These are phyloP conservation scores for Zasmidium cellare DNA, from an alignment of 2,329 filamentous ascomycete genomes.

Conservation along the genomic window DNA sequence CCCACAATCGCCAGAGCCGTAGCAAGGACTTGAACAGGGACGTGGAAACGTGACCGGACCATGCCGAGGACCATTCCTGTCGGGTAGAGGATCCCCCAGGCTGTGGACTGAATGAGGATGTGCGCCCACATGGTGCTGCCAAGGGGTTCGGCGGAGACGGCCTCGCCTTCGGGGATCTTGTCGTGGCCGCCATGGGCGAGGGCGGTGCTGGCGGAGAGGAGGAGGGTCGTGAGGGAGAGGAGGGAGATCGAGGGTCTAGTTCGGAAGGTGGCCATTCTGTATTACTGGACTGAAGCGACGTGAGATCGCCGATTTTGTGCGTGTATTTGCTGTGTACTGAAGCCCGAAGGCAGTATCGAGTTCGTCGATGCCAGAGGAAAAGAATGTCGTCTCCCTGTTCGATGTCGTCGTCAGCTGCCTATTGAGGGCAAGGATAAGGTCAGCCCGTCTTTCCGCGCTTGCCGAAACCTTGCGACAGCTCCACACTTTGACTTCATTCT, in stretches of 20 bases:
- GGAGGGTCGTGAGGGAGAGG: conserved; percentile 10
- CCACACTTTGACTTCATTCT: neutral
- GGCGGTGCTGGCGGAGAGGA: conserved; percentile 15
- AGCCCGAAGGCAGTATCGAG: neutral
- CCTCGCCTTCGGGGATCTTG: conserved; percentile 66
- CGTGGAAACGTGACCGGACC: conserved; percentile 88
- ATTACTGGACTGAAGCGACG: too few relatives aligned
- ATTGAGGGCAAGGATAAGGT: too few relatives aligned
- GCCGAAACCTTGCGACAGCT: neutral
- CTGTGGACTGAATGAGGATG: conserved; percentile 81
- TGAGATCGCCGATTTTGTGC: neutral
- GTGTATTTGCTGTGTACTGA: neutral
- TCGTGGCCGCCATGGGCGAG: conserved; percentile 56
- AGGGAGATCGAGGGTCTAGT: conserved; percentile 18
- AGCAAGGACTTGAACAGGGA: conserved; percentile 77
- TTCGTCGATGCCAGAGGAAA: neutral
- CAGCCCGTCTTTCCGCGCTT: neutral
- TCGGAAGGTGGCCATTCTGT: conserved; percentile 27
- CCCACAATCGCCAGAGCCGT: conserved; percentile 75
- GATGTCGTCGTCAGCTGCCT: neutral
- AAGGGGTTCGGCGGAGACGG: conserved; percentile 72
- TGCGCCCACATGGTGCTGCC: conserved; percentile 91
- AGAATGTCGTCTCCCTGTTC: neutral
- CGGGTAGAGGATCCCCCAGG: conserved; percentile 91
- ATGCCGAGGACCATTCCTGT: conserved; percentile 95